phyloP scores from a whole-genome alignment of 345 rosid species.

The Salix koriyanagi region DNA sequence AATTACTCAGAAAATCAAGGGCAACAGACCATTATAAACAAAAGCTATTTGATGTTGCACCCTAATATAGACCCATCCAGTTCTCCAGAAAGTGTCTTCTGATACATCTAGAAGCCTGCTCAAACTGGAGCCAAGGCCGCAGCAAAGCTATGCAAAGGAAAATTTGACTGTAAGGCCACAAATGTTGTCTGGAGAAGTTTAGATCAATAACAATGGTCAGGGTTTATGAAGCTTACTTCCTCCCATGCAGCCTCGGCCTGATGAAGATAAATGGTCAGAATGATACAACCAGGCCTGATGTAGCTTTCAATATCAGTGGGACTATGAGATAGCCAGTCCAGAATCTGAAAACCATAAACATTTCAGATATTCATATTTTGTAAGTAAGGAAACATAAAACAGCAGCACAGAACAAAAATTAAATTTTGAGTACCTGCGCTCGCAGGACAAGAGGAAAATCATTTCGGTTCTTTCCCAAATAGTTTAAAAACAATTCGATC shows the following conservation, averaged over 20 bases:
- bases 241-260: conserved; percentile 86
- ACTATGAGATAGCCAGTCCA: conserved; percentile 90
- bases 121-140: conserved; percentile 68
- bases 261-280: conserved; percentile 81
- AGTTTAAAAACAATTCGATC: conserved; percentile 86
- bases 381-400: conserved; percentile 10
- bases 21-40: conserved; percentile 57
- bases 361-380: conserved; percentile 14
- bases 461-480: conserved; percentile 92
- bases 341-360: conserved; percentile 59
- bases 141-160: conserved; percentile 53
- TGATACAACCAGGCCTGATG: conserved; percentile 93
- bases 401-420: background rate
- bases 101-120: conserved; percentile 73
- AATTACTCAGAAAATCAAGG: conserved; percentile 13
- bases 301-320: conserved; percentile 99
- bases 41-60: conserved; percentile 84
- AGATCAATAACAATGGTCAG: conserved; percentile 1
- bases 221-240: conserved; percentile 52
- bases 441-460: conserved; percentile 83
- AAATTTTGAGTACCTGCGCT: conserved; percentile 58
- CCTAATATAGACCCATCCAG: conserved; percentile 79
- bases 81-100: conserved; percentile 75
- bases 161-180: conserved; percentile 19
- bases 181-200: background rate